These are phyloP conservation scores for Catunica adiposa DNA, from an alignment of 2,329 filamentous ascomycete genomes.

Conservation along the genomic window DNA sequence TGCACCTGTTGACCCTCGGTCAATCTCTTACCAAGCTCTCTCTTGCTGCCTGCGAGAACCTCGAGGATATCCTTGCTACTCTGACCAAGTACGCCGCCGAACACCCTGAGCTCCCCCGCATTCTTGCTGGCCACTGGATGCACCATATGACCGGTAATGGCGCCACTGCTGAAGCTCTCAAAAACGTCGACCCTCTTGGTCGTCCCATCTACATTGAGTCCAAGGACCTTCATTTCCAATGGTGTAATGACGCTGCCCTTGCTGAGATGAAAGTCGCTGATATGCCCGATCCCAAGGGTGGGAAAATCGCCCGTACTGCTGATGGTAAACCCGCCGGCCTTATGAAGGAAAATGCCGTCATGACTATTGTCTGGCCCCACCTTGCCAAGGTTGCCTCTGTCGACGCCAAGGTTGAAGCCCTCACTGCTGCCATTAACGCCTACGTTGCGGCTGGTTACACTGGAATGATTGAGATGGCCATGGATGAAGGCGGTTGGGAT, in stretches of 20 bases:
- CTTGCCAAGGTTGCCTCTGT: slow-evolving; percentile 30
- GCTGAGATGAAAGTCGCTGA: slow-evolving; percentile 30
- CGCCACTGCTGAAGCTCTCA: slow-evolving; percentile 28
- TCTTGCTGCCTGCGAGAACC: slow-evolving; percentile 30
- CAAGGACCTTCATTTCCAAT: slow-evolving; percentile 39
- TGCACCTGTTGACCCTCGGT: slow-evolving; percentile 38
- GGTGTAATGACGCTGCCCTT: slow-evolving; percentile 37
- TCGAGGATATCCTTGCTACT: slow-evolving; percentile 32
- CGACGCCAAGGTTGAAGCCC: slow-evolving; percentile 31
- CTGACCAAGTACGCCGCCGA: slow-evolving; percentile 30
- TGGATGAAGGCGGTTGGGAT: slow-evolving; percentile 41
- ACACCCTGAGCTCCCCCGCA: slow-evolving; percentile 31
- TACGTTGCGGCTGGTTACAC: slow-evolving; percentile 39
- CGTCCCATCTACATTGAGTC: slow-evolving; percentile 40
- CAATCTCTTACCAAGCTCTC: slow-evolving; percentile 35
- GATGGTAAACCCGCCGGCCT: slow-evolving; percentile 33
- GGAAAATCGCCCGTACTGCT: slow-evolving; percentile 33
- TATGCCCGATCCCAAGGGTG: slow-evolving; percentile 32
- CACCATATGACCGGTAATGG: slow-evolving; percentile 31
- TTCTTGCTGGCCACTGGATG: slow-evolving; percentile 40
- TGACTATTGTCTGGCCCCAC: slow-evolving; percentile 39
- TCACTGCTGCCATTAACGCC: slow-evolving; percentile 31
- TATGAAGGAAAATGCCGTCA: slow-evolving; percentile 34
- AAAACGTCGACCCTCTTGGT: slow-evolving; percentile 30
- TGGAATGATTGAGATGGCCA: slow-evolving; percentile 42